phyloP scores from a whole-genome alignment of 1,139 yeast genomes.

The Taphrina sp. region DNA sequence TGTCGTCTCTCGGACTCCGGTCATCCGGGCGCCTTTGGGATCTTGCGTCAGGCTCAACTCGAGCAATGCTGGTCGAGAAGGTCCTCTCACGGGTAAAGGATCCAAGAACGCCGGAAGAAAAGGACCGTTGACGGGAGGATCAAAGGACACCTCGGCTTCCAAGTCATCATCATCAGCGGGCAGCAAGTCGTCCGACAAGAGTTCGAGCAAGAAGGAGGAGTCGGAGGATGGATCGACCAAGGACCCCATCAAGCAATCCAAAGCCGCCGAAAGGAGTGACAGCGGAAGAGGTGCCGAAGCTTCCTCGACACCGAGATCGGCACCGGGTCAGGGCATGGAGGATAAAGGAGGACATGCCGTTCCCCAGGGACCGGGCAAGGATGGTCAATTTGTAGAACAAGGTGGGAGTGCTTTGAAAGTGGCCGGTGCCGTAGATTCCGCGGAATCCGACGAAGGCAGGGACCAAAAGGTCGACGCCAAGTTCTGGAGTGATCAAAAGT shows the following conservation, averaged over 20 bases:
- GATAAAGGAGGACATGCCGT: constrained; percentile 18
- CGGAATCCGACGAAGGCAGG: neutral
- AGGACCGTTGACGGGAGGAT: constrained; percentile 11
- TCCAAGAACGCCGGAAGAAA: constrained; percentile 11
- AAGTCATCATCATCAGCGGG: no score
- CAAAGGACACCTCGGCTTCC: neutral
- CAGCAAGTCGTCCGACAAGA: no score
- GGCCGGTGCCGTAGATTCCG: constrained; percentile 5
- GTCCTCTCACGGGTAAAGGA: constrained; percentile 15
- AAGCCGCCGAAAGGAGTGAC: constrained; percentile 10
- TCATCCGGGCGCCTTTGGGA: no score
- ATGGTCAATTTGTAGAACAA: constrained; percentile 17
- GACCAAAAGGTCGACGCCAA: constrained; percentile 18
- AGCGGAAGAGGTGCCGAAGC: constrained; percentile 15
- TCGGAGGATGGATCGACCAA: constrained; percentile 5
- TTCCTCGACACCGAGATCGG: constrained; percentile 3
- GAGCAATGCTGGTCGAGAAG: constrained; percentile 7
- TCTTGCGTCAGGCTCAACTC: no score
- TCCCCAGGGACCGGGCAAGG: constrained; percentile 18
- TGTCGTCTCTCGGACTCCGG: no score
- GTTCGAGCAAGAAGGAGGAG: no score
- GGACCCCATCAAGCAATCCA: constrained; percentile 2
- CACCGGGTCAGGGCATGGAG: constrained; percentile 16
- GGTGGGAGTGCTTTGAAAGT: constrained; percentile 8
- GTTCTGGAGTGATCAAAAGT: constrained; percentile 12